Evolutionary conservation across 2,329 filamentous ascomycete species (phyloP), one percentile per base, ranked within the genome.

Genomic region (Cytospora chrysosperma): DNA sequence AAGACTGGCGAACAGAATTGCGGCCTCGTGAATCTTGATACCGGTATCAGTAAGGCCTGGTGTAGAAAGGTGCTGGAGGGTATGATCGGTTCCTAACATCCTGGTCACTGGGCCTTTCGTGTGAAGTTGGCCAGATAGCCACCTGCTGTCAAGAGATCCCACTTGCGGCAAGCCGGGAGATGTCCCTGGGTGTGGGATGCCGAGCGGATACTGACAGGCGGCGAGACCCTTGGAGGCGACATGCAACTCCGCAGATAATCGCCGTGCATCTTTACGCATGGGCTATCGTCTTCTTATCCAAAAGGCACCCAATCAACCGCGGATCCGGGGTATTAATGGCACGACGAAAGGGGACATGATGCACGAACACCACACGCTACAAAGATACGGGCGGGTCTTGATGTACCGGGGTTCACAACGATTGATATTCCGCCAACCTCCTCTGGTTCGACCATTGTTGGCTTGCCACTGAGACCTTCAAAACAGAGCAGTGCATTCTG

Each of bases 331-430:
- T 59, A 43, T 34, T 49, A 64, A 53, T 55, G 37, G 49, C 19
- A 58, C 54, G 24, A 26, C 56, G 19, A 19, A 62, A 40, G 27
- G 26, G 49, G 53, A 54, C 32, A n/a, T 54, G 34, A 50, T 62
- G 54, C 47, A 56, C 24, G 21, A 34, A 55, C 47, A 53, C 40
- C 47, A 27, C 37, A 24, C 28, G 19, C 19, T 27, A 47, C 53
- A 21, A 27, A 54, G 62, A 61, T 57, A 64, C 34, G 40, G 21
- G 62, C 55, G 58, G 62, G 53, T 53, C 62, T 27, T 57, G n/a
- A 7, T 49, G 26, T 49, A 52, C 27, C 53, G 28, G 57, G 47
- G 43, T 19, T 49, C 17, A 51, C 26, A 34, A 24, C 19, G 24
- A 17, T 61, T 47, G 57, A 60, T 53, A 60, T 64, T 40, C 27